Evolutionary conservation across 2,329 filamentous ascomycete species (phyloP).

Genomic region (Trichothecium sympodiale): DNA sequence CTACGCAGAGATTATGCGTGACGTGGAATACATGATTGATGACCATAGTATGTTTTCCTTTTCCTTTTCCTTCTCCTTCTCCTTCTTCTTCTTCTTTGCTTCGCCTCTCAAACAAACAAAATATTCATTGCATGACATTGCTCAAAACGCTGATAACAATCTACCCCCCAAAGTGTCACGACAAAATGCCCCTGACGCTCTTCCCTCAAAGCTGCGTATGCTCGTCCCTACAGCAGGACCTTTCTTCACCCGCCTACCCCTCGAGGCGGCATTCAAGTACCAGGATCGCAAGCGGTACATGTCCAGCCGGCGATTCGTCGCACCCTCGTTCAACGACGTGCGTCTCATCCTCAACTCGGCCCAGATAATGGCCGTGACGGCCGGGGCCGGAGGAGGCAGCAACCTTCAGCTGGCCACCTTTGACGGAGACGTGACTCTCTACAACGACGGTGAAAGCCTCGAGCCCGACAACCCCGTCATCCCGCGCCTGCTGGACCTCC

Average conservation of each 20-base stretch:
- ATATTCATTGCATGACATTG: too few relatives aligned
- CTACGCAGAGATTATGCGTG: constrained; percentile 90
- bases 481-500: constrained; percentile 52
- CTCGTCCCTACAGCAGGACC: constrained; percentile 85
- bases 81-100: constrained; percentile 3
- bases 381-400: constrained; percentile 33
- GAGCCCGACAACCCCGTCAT: constrained; percentile 70
- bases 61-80: constrained; percentile 1
- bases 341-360: constrained; percentile 88
- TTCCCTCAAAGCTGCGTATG: constrained; percentile 83
- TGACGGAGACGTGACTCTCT: constrained; percentile 94
- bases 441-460: constrained; percentile 78
- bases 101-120: too few relatives aligned
- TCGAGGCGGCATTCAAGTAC: constrained; percentile 84
- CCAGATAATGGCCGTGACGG: constrained; percentile 83
- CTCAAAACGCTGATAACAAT: not conserved
- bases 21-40: constrained; percentile 83
- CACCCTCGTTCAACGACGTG: constrained; percentile 95
- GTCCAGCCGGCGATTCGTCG: constrained; percentile 82
- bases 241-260: constrained; percentile 81
- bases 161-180: constrained; percentile 46
- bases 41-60: constrained; percentile 62
- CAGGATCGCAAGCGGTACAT: constrained; percentile 82
- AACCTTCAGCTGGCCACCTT: constrained; percentile 78
- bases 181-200: constrained; percentile 50